phyloP scores from a whole-genome alignment of 1,284 basidiomycete genomes.

The Ganoderma resinaceum region DNA sequence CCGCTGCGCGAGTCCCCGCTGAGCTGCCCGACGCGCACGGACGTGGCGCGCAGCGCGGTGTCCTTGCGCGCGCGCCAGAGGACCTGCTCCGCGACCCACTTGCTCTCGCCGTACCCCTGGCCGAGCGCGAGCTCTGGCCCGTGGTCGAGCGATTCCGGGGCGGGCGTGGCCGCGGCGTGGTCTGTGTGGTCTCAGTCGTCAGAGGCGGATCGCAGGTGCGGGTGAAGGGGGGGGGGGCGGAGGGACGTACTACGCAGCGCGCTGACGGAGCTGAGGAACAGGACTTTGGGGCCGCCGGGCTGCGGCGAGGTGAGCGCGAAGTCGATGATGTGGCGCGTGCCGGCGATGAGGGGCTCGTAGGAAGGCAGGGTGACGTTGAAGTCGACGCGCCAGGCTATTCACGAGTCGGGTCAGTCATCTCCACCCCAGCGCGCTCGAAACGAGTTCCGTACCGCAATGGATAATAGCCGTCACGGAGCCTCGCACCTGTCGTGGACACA shows the following conservation, averaged over 20 bases:
- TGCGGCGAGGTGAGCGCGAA: conserved; percentile 27
- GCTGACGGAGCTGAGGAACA: conserved; percentile 44
- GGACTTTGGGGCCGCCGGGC: conserved; percentile 32
- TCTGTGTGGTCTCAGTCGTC: too few relatives aligned
- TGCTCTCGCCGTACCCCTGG: conserved; percentile 48
- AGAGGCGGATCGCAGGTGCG: too few relatives aligned
- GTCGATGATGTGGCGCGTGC: conserved; percentile 47
- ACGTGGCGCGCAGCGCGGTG: conserved; percentile 33
- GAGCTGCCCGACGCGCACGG: conserved; percentile 52
- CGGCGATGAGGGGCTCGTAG: conserved; percentile 44
- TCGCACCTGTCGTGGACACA: too few relatives aligned
- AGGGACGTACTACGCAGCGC: conserved; percentile 24
- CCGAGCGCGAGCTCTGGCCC: conserved; percentile 39
- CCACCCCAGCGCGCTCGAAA: too few relatives aligned
- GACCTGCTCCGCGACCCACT: conserved; percentile 48
- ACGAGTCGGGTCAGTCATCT: not conserved
- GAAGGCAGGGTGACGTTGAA: conserved; percentile 20
- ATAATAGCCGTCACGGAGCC: conserved; percentile 35
- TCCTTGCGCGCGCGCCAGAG: too few relatives aligned
- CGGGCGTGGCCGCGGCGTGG: too few relatives aligned
- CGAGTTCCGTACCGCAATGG: conserved; percentile 35
- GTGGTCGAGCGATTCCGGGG: conserved; percentile 20
- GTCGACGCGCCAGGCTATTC: not conserved
- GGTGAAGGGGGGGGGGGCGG: too few relatives aligned
- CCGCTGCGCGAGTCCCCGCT: conserved; percentile 44